A percentile compares a stretch with the other conserved stretches of the same genome.
Conservation (phyloP, 495 filamentous ascomycete species). For the Tuber borchii region DNA sequence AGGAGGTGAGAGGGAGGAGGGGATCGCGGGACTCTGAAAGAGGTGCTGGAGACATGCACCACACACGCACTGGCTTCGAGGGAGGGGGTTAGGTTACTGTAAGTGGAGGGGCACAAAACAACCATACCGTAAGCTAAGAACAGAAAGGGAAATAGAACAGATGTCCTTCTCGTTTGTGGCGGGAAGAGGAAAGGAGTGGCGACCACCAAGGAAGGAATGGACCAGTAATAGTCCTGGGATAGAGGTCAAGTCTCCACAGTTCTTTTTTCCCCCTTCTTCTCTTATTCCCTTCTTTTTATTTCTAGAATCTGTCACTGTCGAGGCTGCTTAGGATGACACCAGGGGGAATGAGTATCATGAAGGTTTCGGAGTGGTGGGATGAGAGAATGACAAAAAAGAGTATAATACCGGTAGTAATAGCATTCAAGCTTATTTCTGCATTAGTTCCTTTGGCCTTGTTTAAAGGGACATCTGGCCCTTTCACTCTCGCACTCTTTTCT, state of each 20-base stretch:
- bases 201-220: neutral
- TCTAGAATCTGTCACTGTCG: neutral
- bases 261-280: neutral
- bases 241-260: neutral
- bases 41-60: conserved; percentile 26
- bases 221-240: neutral
- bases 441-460: neutral
- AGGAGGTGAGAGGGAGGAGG: conserved; percentile 15
- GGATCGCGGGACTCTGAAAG: conserved; percentile 22
- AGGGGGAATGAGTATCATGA: neutral
- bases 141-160: conserved; percentile 4
- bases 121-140: neutral
- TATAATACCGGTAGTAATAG: neutral
- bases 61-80: neutral
- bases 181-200: neutral
- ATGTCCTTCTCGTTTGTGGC: neutral
- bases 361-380: neutral
- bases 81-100: neutral
- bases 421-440: neutral
- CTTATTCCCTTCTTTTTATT: neutral
- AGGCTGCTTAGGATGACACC: neutral
- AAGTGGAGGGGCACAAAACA: conserved; percentile 3
- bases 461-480: neutral
- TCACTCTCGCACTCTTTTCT: neutral
- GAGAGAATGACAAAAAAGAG: neutral